phyloP scores from a whole-genome alignment of 148 eudicot species.

The Nyssa sinensis region DNA sequence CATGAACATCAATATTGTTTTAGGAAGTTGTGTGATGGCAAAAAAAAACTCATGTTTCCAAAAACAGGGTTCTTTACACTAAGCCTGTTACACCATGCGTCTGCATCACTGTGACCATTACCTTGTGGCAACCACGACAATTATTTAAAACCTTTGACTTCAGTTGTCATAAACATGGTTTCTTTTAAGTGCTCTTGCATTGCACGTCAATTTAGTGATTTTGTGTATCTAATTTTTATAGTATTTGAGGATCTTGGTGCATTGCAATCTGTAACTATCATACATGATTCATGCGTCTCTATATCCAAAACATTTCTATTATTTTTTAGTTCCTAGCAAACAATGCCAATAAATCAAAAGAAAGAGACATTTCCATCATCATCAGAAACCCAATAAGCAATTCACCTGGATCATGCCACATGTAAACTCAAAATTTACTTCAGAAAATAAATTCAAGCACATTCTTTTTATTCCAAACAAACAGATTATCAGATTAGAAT shows the following conservation, averaged over 20 bases:
- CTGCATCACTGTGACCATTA: too few relatives aligned
- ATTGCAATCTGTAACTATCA: background rate
- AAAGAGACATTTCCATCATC: background rate
- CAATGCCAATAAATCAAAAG: background rate
- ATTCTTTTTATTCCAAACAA: background rate
- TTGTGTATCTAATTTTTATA: background rate
- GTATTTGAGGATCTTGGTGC: background rate
- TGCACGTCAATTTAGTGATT: background rate
- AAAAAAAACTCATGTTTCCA: too few relatives aligned
- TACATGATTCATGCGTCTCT: background rate
- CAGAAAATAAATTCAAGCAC: background rate
- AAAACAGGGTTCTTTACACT: too few relatives aligned
- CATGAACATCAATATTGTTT: too few relatives aligned
- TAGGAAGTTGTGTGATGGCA: too few relatives aligned
- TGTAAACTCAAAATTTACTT: background rate
- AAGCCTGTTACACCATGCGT: too few relatives aligned
- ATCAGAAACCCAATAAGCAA: slow-evolving; percentile 2
- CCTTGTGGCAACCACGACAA: too few relatives aligned
- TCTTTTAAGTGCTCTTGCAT: background rate
- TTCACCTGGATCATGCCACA: background rate
- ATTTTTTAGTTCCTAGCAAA: background rate
- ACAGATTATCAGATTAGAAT: background rate
- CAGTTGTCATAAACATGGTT: too few relatives aligned
- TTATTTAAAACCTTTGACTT: too few relatives aligned
- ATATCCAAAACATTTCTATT: background rate